Conservation (phyloP, 2,329 filamentous ascomycete species). For the Byssoonygena ceratinophila region DNA sequence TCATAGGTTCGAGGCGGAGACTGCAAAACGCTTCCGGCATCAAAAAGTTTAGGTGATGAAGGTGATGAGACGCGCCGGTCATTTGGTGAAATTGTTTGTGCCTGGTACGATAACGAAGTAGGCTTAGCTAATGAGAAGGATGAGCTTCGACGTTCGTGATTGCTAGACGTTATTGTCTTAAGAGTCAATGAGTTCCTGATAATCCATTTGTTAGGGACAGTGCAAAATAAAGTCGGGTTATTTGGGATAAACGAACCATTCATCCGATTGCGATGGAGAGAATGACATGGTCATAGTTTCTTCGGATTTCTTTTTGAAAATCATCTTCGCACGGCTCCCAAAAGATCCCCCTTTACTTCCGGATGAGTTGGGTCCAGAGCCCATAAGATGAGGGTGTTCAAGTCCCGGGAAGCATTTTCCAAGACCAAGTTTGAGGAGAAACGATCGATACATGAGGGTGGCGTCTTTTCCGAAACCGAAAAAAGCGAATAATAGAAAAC, state of each 20-base stretch:
- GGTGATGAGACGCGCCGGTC: not conserved
- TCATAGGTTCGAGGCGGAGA: not conserved
- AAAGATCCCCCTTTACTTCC: conserved; percentile 18
- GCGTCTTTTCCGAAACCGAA: conserved; percentile 57
- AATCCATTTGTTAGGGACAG: not conserved
- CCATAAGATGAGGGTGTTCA: conserved; percentile 16
- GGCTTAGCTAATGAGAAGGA: conserved; percentile 8
- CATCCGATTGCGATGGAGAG: not conserved
- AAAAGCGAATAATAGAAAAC: conserved; percentile 50
- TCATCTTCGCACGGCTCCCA: conserved; percentile 22
- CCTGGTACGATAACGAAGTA: not conserved
- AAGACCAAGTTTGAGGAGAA: conserved; percentile 36
- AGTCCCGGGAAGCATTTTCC: conserved; percentile 25
- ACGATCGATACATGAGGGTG: conserved; percentile 42
- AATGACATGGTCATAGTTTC: not conserved
- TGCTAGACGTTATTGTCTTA: conserved; percentile 4
- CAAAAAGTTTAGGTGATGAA: not conserved
- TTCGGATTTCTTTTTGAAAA: conserved; percentile 20
- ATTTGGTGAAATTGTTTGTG: not conserved
- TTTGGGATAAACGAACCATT: not conserved
- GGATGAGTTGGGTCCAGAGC: conserved; percentile 11
- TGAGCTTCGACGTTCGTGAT: conserved; percentile 1
- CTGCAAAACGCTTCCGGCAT: conserved; percentile 5
- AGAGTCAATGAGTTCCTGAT: conserved; percentile 7
- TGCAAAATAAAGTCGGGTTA: not conserved